Conservation (phyloP, 345 rosid species). For the Melaleuca quinquenervia region DNA sequence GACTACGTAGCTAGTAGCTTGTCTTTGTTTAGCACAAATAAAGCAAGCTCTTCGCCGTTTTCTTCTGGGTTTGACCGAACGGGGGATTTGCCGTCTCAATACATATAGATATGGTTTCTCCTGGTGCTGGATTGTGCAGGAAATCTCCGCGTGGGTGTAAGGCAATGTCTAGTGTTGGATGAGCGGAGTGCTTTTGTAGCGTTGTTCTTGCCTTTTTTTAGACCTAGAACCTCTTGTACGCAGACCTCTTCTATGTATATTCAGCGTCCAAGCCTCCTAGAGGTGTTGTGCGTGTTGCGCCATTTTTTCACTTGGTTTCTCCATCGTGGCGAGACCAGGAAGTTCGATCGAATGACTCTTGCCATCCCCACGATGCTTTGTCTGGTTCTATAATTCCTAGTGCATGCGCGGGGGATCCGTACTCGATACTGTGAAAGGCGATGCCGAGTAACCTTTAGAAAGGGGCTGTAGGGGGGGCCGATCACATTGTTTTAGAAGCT, state of each 20-base stretch:
- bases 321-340: neutral
- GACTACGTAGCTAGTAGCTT: too few species aligned
- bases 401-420: neutral
- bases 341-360: neutral
- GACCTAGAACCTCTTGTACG: neutral
- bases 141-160: neutral
- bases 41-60: too few species aligned
- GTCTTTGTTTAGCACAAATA: too few species aligned
- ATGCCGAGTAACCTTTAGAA: neutral
- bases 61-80: neutral
- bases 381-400: neutral
- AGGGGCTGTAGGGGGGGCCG: neutral
- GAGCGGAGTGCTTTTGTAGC: neutral
- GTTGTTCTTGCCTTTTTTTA: rapidly evolving
- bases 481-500: neutral
- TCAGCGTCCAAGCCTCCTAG: neutral
- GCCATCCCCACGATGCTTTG: neutral
- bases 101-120: too few species aligned
- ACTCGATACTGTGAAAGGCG: neutral
- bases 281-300: neutral
- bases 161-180: neutral
- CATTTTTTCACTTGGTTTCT: neutral
- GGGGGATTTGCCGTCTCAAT: too few species aligned
- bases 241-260: rapidly evolving
- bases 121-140: neutral